Conservation (phyloP, 208 protist genomes). For the Trypanosoma congolense region DNA sequence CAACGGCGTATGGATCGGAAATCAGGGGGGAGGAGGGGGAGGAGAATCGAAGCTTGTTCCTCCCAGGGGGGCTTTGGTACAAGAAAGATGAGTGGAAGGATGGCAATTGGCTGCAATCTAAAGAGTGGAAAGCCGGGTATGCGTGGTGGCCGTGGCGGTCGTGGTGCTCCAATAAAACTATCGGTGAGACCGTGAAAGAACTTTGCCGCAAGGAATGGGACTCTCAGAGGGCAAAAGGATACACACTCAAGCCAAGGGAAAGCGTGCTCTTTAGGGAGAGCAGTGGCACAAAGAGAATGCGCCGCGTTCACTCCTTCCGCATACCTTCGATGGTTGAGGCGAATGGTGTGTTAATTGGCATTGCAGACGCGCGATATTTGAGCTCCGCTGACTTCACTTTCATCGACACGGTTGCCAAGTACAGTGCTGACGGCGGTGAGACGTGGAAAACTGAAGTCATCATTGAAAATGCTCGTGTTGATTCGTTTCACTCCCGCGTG, state of each 20-base stretch:
- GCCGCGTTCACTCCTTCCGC: not conserved
- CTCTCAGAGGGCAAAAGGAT: conserved; percentile 9
- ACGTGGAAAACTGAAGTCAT: not conserved
- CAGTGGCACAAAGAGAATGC: not conserved
- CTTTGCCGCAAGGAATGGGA: conserved; percentile 6
- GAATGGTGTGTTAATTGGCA: not conserved
- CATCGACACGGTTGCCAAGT: not conserved
- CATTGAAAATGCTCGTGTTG: not conserved
- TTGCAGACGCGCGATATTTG: not conserved
- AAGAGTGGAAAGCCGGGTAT: conserved; percentile 2
- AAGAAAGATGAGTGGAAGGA: not conserved
- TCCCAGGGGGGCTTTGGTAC: not conserved
- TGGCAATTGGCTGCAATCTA: not conserved
- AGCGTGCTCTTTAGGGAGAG: not conserved
- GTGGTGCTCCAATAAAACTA: not conserved
- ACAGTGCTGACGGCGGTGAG: not conserved
- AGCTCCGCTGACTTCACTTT: not conserved
- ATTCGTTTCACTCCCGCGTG: not conserved
- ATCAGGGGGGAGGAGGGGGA: too few species aligned
- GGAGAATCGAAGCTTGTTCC: too few species aligned
- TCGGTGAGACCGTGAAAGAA: conserved; percentile 1
- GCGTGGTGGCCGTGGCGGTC: conserved; percentile 14
- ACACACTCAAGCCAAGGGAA: conserved; percentile 6
- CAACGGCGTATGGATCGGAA: too few species aligned
- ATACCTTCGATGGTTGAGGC: not conserved